A percentile compares a stretch with the other conserved stretches of the same genome.
These are phyloP conservation scores for Candida xyloterini DNA, from an alignment of 805 yeast species.

Conservation along the genomic window DNA sequence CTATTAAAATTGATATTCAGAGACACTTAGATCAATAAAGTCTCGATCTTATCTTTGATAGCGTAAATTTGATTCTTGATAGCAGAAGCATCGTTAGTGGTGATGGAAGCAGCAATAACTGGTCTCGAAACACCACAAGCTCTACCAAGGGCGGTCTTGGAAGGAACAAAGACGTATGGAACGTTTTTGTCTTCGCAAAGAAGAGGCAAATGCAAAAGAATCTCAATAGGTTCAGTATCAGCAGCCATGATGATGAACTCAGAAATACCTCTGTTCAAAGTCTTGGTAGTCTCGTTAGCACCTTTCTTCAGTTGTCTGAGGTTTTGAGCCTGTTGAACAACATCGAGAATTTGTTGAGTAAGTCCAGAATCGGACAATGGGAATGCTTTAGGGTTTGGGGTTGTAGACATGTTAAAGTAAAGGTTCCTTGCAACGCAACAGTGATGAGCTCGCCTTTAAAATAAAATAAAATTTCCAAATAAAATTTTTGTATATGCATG, in stretches of 20 bases:
- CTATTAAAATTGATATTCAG: background rate
- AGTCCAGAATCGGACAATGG: slow-evolving; percentile 97
- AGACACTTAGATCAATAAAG: slow-evolving; percentile 71
- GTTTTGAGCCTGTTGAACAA: slow-evolving; percentile 96
- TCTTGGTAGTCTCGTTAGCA: slow-evolving; percentile 99
- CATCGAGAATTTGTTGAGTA: slow-evolving; percentile 94
- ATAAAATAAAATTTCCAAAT: slow-evolving; percentile 1
- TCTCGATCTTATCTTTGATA: slow-evolving; percentile 98
- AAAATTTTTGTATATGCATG: slow-evolving; percentile 2
- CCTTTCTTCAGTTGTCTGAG: slow-evolving; percentile 99
- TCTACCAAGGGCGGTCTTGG: slow-evolving; percentile 98
- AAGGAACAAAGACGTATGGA: slow-evolving; percentile 98
- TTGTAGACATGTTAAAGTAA: slow-evolving; percentile 59
- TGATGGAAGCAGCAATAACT: slow-evolving; percentile 96
- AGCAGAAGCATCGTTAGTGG: slow-evolving; percentile 97
- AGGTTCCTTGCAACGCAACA: slow-evolving; percentile 51
- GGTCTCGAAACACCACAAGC: slow-evolving; percentile 99
- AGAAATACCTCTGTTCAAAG: slow-evolving; percentile 98
- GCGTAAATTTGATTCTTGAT: slow-evolving; percentile 95
- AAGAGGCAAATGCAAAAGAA: slow-evolving; percentile 93
- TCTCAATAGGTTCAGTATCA: slow-evolving; percentile 98
- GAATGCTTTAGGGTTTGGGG: slow-evolving; percentile 97
- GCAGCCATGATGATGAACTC: slow-evolving; percentile 99
- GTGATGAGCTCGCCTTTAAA: slow-evolving; percentile 38
- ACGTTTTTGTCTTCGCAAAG: slow-evolving; percentile 99